Evolutionary conservation across 2,329 filamentous ascomycete genomes (phyloP).

Genomic region (Colletotrichum lini): DNA sequence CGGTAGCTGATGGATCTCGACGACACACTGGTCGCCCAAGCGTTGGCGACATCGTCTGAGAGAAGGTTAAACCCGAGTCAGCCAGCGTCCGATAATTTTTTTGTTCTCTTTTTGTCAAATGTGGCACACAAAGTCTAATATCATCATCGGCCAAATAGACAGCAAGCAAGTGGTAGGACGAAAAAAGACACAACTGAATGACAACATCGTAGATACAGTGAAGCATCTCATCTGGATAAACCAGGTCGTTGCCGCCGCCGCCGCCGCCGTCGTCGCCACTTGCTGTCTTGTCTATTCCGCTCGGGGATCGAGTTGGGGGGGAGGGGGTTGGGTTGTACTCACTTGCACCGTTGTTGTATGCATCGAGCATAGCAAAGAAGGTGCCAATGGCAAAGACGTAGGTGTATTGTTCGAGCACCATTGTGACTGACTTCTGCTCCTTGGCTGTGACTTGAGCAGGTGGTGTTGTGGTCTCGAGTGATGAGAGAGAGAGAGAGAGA

Average conservation of each 20-base stretch:
- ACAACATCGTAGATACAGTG: no score
- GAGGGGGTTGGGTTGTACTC: conserved; percentile 53
- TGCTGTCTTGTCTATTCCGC: neutral
- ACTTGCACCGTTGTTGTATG: conserved; percentile 86
- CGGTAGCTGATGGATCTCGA: conserved; percentile 82
- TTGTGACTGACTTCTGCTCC: conserved; percentile 54
- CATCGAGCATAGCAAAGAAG: conserved; percentile 81
- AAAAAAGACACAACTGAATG: neutral
- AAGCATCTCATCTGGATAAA: no score
- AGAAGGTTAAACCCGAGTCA: conserved; percentile 3
- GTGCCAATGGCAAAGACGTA: conserved; percentile 85
- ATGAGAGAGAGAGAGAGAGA: neutral
- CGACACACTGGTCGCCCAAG: conserved; percentile 86
- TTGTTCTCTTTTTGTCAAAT: no score
- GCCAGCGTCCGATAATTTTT: conserved; percentile 20
- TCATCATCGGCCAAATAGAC: neutral
- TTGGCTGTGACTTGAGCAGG: conserved; percentile 34
- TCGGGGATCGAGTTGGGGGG: no score
- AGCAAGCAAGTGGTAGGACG: neutral
- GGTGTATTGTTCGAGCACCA: conserved; percentile 74
- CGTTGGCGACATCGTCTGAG: conserved; percentile 85
- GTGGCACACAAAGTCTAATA: neutral
- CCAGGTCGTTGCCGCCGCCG: no score
- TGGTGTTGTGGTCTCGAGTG: conserved; percentile 20
- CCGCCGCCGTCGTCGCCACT: neutral